Conservation (phyloP, 345 rosid species). For the Gynandropsis gynandra region DNA sequence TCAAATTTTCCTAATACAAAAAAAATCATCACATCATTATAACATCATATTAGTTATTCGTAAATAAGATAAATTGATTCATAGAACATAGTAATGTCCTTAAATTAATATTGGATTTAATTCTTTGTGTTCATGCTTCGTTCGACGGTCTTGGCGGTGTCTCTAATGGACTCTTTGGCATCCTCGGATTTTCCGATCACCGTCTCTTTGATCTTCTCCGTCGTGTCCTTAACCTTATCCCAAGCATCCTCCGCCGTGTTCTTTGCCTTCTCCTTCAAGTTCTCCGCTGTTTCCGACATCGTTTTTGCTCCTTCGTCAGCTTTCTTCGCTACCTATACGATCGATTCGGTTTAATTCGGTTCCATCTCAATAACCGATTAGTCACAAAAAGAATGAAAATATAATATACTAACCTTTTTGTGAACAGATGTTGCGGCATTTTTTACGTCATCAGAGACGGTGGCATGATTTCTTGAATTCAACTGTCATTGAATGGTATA, state of each 20-base stretch:
- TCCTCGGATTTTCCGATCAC: constrained; percentile 26
- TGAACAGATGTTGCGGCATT: background rate
- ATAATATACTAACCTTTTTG: background rate
- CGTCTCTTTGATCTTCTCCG: constrained; percentile 29
- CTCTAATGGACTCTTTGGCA: constrained; percentile 28
- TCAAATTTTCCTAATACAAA: constrained; percentile 16
- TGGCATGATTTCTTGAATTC: background rate
- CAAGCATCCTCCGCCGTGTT: constrained; percentile 29
- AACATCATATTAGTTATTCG: constrained; percentile 17
- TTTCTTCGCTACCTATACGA: constrained; percentile 21
- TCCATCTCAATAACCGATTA: no score
- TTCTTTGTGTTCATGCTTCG: constrained; percentile 34
- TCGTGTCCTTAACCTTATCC: constrained; percentile 32
- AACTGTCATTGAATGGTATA: no score
- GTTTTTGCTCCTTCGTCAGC: constrained; percentile 27
- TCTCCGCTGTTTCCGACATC: constrained; percentile 10
- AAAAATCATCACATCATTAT: constrained; percentile 9
- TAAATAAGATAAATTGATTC: background rate
- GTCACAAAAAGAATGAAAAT: background rate
- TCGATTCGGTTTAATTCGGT: background rate
- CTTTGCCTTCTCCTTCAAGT: constrained; percentile 29
- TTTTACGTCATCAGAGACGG: background rate
- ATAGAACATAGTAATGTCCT: background rate
- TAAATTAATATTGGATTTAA: background rate
- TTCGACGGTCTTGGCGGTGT: constrained; percentile 27